A percentile compares a stretch with the other conserved stretches of the same genome.
Conservation (phyloP, 2,329 filamentous ascomycete species). For the Colletotrichum gloeosporioides region DNA sequence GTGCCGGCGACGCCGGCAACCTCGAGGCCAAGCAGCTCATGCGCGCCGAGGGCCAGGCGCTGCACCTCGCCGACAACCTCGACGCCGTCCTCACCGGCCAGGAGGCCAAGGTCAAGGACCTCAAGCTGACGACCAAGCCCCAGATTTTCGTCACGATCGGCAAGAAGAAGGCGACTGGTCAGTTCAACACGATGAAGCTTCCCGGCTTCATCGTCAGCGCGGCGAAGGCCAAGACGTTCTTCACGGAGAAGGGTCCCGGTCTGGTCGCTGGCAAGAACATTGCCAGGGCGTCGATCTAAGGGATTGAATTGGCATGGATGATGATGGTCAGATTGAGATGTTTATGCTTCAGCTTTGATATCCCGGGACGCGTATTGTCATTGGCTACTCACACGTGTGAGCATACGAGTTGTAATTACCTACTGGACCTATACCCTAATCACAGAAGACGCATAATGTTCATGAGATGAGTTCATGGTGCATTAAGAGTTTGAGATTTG, state of each 20-base stretch:
- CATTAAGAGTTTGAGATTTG: rapidly evolving
- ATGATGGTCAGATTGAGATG: background rate
- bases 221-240: conserved; percentile 22
- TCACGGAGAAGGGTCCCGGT: conserved; percentile 19
- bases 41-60: conserved; percentile 36
- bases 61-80: conserved; percentile 40
- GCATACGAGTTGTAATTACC: conserved; percentile 7
- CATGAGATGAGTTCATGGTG: background rate
- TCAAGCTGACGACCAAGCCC: conserved; percentile 19
- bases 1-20: conserved; percentile 31
- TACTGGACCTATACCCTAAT: conserved; percentile 8
- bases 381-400: background rate
- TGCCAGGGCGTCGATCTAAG: conserved; percentile 13
- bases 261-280: conserved; percentile 20
- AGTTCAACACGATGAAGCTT: conserved; percentile 22
- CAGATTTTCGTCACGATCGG: conserved; percentile 21
- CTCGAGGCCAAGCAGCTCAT: conserved; percentile 25
- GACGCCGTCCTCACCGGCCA: conserved; percentile 25
- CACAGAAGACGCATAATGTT: background rate
- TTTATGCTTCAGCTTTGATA: conserved; percentile 13
- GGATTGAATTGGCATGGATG: background rate
- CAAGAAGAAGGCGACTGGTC: conserved; percentile 19
- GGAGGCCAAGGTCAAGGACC: conserved; percentile 13
- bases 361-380: background rate
- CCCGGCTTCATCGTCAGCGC: conserved; percentile 21